Conservation (phyloP, 202 grass and related monocot species). For the Carex arenaria region DNA sequence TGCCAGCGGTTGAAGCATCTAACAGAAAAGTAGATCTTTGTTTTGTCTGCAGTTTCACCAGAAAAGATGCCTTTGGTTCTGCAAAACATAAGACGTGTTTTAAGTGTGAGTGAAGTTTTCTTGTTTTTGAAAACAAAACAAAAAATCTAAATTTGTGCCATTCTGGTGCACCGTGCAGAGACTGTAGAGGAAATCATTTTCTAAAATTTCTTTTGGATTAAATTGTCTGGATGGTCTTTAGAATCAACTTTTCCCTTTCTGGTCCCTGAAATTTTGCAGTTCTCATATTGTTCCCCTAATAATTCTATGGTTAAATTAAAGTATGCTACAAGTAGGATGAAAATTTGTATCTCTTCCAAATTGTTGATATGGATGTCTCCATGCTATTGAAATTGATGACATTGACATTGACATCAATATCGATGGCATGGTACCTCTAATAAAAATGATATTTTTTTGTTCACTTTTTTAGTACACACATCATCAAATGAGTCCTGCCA, state of each 20-base stretch:
- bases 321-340: background rate
- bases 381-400: background rate
- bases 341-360: background rate
- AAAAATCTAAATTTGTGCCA: background rate
- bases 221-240: background rate
- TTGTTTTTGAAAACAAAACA: background rate
- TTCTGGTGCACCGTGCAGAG: background rate
- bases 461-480: background rate
- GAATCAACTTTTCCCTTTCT: background rate
- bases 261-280: background rate
- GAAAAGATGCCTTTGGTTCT: slow-evolving; percentile 84
- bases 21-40: slow-evolving; percentile 95
- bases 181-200: background rate
- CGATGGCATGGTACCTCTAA: background rate
- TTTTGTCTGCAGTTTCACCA: slow-evolving; percentile 96
- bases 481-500: background rate
- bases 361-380: background rate
- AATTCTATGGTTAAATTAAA: background rate
- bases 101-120: slow-evolving; percentile 62
- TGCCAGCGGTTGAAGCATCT: slow-evolving; percentile 32
- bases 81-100: slow-evolving; percentile 47
- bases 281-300: background rate
- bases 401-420: background rate
- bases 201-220: background rate
- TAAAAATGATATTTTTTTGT: background rate